Base-by-base conservation (phyloP, 441 rosid species). In the Croton laevigatus region DNA sequence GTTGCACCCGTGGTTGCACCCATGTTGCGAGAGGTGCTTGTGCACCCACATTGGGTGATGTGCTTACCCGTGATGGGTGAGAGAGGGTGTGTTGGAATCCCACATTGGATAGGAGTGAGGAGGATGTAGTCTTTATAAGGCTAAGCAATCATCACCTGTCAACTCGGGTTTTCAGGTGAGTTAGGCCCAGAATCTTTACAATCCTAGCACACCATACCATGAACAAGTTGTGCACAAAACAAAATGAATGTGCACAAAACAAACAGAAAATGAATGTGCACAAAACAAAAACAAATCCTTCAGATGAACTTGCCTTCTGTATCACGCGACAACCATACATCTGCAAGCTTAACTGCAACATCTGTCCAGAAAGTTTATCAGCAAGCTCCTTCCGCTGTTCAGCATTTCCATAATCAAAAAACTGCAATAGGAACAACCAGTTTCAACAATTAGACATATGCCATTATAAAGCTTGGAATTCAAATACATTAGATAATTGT, bases 311-410 rank as follows among this genome's bases (percentile, higher is more conserved):
- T 76, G 89, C 97, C 93, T 91, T 91, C 71, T 91, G 97, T 68
- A 91, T 91, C 19, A 91, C 94, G 17, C 97, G 88, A 63, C 97
- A 91, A 52, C 94, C 97, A 71, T 91, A 91, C 93, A 91, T 91
- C 84, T 89, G 97, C 69, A 89, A 71, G 75, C 94, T 91, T 67
- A 85, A 78, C 49, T 82, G 84, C 74, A 91, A 69, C 66, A 91
- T 83, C 74, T 86, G 89, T 67, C 91, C 91, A 73, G 80, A 68
- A 73, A 91, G 90, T 68, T 87, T 85, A 74, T 83, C 77, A 3
- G 93, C 97, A 49, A 91, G 89, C 59, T 89, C 91, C 76, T 80
- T 86, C 52, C 88, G 79, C 81, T 87, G 94, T 49, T 78, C 78
- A 61, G 82, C 34, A 76, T 70, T 86, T 78, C 94, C 97, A 59